Evolutionary conservation across 148 eudicot species (phyloP).

Genomic region (Heliosperma pusillum): DNA sequence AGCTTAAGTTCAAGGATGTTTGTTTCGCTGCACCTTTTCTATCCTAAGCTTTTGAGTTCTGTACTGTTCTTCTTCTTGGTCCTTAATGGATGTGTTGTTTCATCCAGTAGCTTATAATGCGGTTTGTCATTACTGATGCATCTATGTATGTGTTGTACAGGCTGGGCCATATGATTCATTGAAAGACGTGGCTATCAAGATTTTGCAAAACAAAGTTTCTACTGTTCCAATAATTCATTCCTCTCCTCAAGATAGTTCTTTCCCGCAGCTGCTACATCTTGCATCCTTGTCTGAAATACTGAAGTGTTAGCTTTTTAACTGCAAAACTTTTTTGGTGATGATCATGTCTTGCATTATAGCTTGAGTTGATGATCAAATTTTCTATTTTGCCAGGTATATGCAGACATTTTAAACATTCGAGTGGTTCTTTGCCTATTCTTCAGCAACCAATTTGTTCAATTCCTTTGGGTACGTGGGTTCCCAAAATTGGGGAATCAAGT

Average conservation of each 20-base stretch:
- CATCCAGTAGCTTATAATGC: neutral
- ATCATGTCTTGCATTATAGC: slow-evolving; percentile 3
- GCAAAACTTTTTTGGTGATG: neutral
- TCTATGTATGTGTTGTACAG: slow-evolving; percentile 30
- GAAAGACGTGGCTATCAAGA: slow-evolving; percentile 70
- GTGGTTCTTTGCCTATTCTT: slow-evolving; percentile 79
- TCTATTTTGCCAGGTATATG: slow-evolving; percentile 66
- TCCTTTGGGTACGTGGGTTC: slow-evolving; percentile 95
- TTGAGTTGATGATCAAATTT: slow-evolving; percentile 9
- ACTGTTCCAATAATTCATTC: slow-evolving; percentile 76
- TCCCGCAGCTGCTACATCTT: slow-evolving; percentile 73
- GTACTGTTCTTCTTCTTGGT: neutral
- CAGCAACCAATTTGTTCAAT: slow-evolving; percentile 75
- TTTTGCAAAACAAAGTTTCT: slow-evolving; percentile 70
- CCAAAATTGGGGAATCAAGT: slow-evolving; percentile 77
- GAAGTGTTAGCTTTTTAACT: slow-evolving; percentile 47
- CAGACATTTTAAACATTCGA: slow-evolving; percentile 78
- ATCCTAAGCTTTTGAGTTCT: neutral
- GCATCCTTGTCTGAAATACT: slow-evolving; percentile 82
- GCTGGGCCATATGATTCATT: slow-evolving; percentile 72
- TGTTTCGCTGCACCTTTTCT: neutral
- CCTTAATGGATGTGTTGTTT: neutral
- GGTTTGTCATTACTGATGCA: neutral
- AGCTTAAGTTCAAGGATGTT: neutral
- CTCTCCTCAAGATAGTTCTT: slow-evolving; percentile 63